Evolutionary conservation across 2,329 filamentous ascomycete genomes (phyloP).

Genomic region (Alternaria tenuissima): DNA sequence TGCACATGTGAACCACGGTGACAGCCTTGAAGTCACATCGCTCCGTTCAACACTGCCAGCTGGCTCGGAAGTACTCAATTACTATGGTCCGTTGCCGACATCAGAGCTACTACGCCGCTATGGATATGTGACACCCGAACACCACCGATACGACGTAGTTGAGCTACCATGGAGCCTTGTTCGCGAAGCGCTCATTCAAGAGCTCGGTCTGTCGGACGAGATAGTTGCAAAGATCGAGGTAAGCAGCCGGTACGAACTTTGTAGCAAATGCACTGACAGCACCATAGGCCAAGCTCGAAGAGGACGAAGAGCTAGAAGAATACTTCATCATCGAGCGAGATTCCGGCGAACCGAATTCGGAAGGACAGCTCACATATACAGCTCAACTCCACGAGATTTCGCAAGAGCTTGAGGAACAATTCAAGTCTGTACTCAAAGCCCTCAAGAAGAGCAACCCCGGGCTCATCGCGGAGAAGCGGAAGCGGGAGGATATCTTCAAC

Average conservation of each 20-base stretch:
- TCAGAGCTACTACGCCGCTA: conserved; percentile 34
- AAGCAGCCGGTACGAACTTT: conserved; percentile 6
- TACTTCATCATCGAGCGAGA: conserved; percentile 34
- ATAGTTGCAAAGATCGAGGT: conserved; percentile 7
- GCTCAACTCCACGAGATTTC: conserved; percentile 22
- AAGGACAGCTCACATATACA: conserved; percentile 23
- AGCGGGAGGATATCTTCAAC: conserved; percentile 21
- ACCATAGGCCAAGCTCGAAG: background rate
- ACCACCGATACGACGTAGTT: conserved; percentile 30
- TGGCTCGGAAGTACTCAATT: conserved; percentile 33
- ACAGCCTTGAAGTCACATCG: conserved; percentile 13
- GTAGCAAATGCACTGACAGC: background rate
- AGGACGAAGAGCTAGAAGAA: conserved; percentile 25
- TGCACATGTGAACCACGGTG: conserved; percentile 36
- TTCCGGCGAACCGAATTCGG: conserved; percentile 29
- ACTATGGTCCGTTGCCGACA: conserved; percentile 34
- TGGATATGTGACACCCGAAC: conserved; percentile 32
- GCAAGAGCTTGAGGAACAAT: conserved; percentile 29
- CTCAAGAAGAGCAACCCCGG: conserved; percentile 21
- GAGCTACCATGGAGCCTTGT: conserved; percentile 28
- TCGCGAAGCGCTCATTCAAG: conserved; percentile 11
- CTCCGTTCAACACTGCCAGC: conserved; percentile 6
- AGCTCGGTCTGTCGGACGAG: conserved; percentile 14
- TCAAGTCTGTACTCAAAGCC: conserved; percentile 22
- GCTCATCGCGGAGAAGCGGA: conserved; percentile 16